phyloP scores from a whole-genome alignment of 2,329 filamentous ascomycete species.

The Pyricularia sp. region DNA sequence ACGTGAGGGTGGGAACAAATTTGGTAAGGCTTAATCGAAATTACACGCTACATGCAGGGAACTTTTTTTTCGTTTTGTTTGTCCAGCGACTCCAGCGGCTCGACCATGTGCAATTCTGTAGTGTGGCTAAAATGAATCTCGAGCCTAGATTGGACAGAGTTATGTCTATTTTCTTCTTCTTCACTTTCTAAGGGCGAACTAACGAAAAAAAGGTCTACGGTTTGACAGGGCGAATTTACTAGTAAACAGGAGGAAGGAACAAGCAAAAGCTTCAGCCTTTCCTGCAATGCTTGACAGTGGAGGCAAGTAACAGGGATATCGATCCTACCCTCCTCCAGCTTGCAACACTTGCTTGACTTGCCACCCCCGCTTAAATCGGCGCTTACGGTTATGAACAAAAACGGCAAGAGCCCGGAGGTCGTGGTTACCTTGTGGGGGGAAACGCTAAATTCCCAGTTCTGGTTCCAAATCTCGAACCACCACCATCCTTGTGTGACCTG shows the following conservation, averaged over 20 bases:
- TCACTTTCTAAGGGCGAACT: no score
- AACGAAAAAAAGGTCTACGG: no score
- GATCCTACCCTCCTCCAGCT: background rate
- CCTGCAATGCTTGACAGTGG: background rate
- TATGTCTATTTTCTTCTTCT: no score
- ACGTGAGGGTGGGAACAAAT: background rate
- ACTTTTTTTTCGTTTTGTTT: background rate
- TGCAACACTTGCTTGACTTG: background rate
- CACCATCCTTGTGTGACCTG: background rate
- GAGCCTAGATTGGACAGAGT: no score
- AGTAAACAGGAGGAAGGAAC: background rate
- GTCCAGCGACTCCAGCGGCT: no score
- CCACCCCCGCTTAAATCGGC: background rate
- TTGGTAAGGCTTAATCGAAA: background rate
- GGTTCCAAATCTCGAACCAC: background rate
- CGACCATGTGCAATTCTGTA: background rate
- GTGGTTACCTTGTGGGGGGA: no score
- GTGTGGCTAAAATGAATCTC: no score
- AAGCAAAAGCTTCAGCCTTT: background rate
- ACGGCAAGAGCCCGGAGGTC: no score
- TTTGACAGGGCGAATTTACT: no score
- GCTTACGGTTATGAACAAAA: background rate
- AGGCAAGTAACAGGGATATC: background rate
- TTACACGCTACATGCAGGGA: background rate
- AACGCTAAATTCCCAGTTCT: no score